Evolutionary conservation across 163 green algal genomes (phyloP), one percentile per base, ranked within the genome.

Genomic region (Scenedesmus sp.): DNA sequence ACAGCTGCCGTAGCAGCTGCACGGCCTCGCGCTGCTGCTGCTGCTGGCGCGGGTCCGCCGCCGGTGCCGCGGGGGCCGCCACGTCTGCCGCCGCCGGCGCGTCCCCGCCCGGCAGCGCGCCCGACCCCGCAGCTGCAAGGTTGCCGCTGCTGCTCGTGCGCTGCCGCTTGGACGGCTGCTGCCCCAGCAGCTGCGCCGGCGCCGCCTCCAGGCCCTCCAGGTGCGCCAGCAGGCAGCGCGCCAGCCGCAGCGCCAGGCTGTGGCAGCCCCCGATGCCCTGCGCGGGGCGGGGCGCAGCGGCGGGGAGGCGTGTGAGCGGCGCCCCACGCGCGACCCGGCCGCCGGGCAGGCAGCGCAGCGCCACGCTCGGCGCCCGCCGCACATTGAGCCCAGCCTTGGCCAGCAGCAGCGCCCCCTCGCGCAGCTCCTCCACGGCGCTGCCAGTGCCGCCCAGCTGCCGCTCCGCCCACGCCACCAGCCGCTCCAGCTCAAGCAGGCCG

Each of bases 201-300:
- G n/a, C n/a, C n/a, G n/a, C n/a, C n/a, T n/a, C n/a, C n/a, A n/a
- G n/a, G n/a, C n/a, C n/a, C n/a, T n/a, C n/a, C 34, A 15, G 34
- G 60, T 69, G 3, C 26, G 20, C 22, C 24, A 53, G 14, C 51
- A 76, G 48, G 33, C 29, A 29, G 31, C 47, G 28, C 0, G 50
- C 13, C 5, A 76, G 31, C 7, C 47, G 50, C 11, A 66, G 33
- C 34, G 64, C 51, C 20, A 76, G 34, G 5, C 15, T 53, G 7
- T 76, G 67, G 34, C 51, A 65, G 50, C 67, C 22, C 2, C 31
- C 26, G 2, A 75, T 64, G 31, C 4, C 39, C 39, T 60, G 24
- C n/a, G 10, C n/a, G n/a, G n/a, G n/a, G n/a, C n/a, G n/a, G n/a
- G n/a, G n/a, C n/a, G n/a, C n/a, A n/a, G n/a, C n/a, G n/a, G n/a